Evolutionary conservation across 306 rosid species (phyloP).

Genomic region (Ziziphus jujuba): DNA sequence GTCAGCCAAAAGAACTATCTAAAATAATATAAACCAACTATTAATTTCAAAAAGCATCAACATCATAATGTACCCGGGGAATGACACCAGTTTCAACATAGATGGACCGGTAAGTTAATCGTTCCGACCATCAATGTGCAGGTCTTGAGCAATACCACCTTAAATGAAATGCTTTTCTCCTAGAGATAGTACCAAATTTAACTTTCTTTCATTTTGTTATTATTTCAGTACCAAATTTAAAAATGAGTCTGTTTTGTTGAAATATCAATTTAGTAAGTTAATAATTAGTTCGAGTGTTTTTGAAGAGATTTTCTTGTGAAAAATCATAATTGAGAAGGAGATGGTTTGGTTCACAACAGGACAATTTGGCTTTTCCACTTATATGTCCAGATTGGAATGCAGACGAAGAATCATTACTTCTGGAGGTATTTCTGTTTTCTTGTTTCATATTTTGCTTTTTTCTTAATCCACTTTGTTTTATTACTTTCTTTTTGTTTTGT

Average conservation of each 20-base stretch:
- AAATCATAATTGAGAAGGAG: neutral
- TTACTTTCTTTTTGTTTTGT: neutral
- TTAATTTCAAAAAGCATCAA: neutral
- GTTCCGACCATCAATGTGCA: conserved; percentile 84
- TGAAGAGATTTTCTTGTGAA: neutral
- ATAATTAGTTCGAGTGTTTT: neutral
- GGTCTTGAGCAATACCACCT: conserved; percentile 88
- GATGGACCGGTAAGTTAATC: conserved; percentile 66
- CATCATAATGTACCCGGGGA: conserved; percentile 50
- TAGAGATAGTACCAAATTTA: conserved; percentile 66
- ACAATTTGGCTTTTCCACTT: conserved; percentile 86
- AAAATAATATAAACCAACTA: too few species aligned
- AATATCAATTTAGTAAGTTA: neutral
- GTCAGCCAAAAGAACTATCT: neutral
- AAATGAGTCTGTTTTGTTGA: neutral
- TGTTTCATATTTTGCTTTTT: neutral
- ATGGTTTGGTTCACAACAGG: conserved; percentile 42
- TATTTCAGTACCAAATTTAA: neutral
- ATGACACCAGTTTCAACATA: conserved; percentile 76
- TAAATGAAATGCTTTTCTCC: conserved; percentile 70
- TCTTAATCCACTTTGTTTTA: neutral
- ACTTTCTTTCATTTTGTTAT: neutral
- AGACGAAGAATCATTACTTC: conserved; percentile 80
- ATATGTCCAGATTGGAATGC: conserved; percentile 86
- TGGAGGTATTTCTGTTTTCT: conserved; percentile 49